Conservation (phyloP, 2,329 filamentous ascomycete species). For the Teratosphaeria epicoccoides region DNA sequence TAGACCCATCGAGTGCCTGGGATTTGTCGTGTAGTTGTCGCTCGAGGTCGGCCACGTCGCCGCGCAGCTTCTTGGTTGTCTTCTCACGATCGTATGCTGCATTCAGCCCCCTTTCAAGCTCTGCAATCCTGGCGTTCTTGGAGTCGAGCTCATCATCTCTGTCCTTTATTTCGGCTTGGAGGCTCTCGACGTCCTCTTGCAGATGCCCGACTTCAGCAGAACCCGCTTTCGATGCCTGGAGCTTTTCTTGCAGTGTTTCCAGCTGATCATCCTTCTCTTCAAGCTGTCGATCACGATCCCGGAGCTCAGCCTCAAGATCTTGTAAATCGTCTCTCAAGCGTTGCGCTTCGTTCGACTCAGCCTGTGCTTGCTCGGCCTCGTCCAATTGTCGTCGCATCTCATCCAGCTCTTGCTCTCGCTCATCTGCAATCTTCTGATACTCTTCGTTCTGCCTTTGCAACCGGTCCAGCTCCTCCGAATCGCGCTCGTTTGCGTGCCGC, state of each 20-base stretch:
- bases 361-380: conserved; percentile 25
- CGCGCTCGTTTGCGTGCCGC: conserved; percentile 57
- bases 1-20: conserved; percentile 25
- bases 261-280: conserved; percentile 41
- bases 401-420: conserved; percentile 35
- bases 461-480: conserved; percentile 50
- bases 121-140: conserved; percentile 22
- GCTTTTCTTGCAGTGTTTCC: conserved; percentile 26
- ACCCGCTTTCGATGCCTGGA: conserved; percentile 29
- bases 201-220: conserved; percentile 48
- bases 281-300: conserved; percentile 31
- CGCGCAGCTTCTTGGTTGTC: conserved; percentile 28
- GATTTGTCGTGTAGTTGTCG: conserved; percentile 26
- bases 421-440: conserved; percentile 27
- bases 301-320: conserved; percentile 42
- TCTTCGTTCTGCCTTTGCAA: conserved; percentile 36
- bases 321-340: conserved; percentile 40
- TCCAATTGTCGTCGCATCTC: conserved; percentile 32
- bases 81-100: conserved; percentile 24
- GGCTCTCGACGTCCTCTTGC: conserved; percentile 42
- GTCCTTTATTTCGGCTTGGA: conserved; percentile 41
- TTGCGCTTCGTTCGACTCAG: conserved; percentile 25
- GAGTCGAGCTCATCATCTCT: conserved; percentile 34
- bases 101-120: conserved; percentile 23
- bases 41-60: conserved; percentile 26